Evolutionary conservation across 192 early-diverging fungal genomes (phyloP), one percentile per base, ranked within the genome.

Genomic region (Coemansia sp.): DNA sequence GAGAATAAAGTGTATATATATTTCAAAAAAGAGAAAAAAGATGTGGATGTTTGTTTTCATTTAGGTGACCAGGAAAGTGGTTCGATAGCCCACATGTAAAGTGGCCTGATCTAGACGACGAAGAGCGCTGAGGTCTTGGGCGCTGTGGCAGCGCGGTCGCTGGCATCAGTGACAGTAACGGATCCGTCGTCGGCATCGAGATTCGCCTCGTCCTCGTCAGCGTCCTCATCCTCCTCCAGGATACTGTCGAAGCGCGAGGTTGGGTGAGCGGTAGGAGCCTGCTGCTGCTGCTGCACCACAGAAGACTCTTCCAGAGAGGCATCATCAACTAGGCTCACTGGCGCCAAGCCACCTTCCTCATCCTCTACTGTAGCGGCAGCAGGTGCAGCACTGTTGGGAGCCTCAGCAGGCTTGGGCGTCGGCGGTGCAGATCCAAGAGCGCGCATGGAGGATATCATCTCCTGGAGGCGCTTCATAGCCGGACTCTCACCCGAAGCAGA

Each of bases 221-320:
- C 56, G 51, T 79, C 77, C 68, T 79, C 77, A 62, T 79, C 77
- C 23, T 79, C 77, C 46, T 79, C 77, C 39, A 79, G 62, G 50
- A 79, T 79, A 62, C 77, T 79, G 71, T 79, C 77, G 48, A 79
- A 79, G 68, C 77, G 77, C 48, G 77, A 73, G 10, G 77, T 70
- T 43, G 77, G 71, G 46, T 79, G 77, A 23, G 76, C 67, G 11
- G 76, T 66, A 3, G 76, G 69, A 28, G 76, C 68, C 57, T 68
- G 65, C 48, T 57, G 9, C 57, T 68, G 65, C 48, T 57, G 9
- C 0, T 31, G 31, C 31, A 4, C 31, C 31, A 53, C 34, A 1
- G 11, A 24, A 14, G 50, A 28, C 26, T 53, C 50, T 13, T 24
- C 13, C 23, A 26, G 11, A 11, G 50, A 53, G 28, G 9, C 20